Base-by-base conservation (phyloP, 1,284 basidiomycete species). In the Trametes pubescens region DNA sequence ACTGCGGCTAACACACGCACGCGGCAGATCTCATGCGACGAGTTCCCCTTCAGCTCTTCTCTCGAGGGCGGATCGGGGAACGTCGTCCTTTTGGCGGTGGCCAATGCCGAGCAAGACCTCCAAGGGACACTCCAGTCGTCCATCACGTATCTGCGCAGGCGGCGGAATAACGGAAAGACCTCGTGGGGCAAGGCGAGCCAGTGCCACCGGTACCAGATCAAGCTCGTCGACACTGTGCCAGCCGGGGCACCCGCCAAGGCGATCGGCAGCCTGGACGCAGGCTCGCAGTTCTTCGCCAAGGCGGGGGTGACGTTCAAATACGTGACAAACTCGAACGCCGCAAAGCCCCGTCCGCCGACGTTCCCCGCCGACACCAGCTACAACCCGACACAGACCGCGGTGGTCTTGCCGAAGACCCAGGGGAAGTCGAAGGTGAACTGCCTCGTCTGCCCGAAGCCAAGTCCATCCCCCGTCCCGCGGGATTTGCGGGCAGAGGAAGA, bases 31-130 rank as follows among this genome's bases (percentile, higher is more conserved):
- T 63, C 61, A 8, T 62, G 61, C 46, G 61, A 62, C 51, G 61
- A 62, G 40, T 62, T 62, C 51, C 61, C 61, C 0, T 62, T 63
- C 61, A 63, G 47, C 46, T 54, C 57, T 1, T 29, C 52, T 8
- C 51, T 63, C 14, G 61, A 63, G 22, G 61, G 61, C 51, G 61
- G 61, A 3, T 21, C 10, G 2, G 57, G 57, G 22, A 63, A 63
- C 37, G 34, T 32, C 11, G 29, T 26, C 5, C 7, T 44, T 0
- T 24, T 21, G 57, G 51, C 40, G 13, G 61, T 63, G 14, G 35
- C 61, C 10, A 54, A 35, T 13, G 38, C 44, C 7, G 61, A 63
- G 34, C 61, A 62, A 32, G 47, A 57, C 16, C 49, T 51, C 22
- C 61, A 62, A 18, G 61, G 55, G 29, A 52, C 40, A 2, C 54